These are phyloP conservation scores for Rhodofomes roseus DNA, from an alignment of 1,284 basidiomycete species.

Conservation along the genomic window DNA sequence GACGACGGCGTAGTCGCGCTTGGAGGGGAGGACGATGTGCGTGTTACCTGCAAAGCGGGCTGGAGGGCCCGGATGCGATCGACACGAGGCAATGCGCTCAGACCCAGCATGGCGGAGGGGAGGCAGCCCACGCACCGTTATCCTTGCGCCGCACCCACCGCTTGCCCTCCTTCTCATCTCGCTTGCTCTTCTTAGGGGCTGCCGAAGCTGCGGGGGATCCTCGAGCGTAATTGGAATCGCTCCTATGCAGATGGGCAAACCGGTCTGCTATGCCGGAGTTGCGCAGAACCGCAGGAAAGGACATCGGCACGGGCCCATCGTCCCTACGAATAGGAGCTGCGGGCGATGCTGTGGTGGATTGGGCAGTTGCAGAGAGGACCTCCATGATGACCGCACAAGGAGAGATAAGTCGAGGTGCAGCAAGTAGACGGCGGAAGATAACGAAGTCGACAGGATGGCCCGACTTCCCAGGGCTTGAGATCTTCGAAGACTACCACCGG, in stretches of 20 bases:
- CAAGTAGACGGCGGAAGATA: neutral
- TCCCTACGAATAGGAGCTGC: neutral
- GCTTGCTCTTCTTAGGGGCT: slow-evolving; percentile 34
- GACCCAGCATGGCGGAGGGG: neutral
- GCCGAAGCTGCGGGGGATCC: slow-evolving; percentile 13
- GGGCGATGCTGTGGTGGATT: neutral
- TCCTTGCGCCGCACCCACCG: slow-evolving; percentile 72
- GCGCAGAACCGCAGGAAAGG: slow-evolving; percentile 67
- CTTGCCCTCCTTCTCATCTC: slow-evolving; percentile 68
- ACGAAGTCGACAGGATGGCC: neutral
- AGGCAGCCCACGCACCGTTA: slow-evolving; percentile 48
- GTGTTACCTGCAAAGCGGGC: slow-evolving; percentile 69
- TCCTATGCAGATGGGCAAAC: slow-evolving; percentile 44
- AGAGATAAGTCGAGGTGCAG: too few species aligned
- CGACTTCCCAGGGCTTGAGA: neutral
- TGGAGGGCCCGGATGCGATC: slow-evolving; percentile 23
- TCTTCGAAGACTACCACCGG: neutral
- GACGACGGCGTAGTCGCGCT: slow-evolving; percentile 47
- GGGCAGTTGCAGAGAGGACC: neutral
- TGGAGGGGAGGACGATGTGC: slow-evolving; percentile 59
- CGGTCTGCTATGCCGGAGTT: slow-evolving; percentile 48
- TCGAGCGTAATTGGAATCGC: slow-evolving; percentile 15
- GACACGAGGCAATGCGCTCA: slow-evolving; percentile 2
- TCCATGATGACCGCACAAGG: neutral
- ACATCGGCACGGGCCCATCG: slow-evolving; percentile 47